These are phyloP conservation scores for Diphasiastrum complanatum DNA, from an alignment of 83 land plant genomes.

Conservation along the genomic window DNA sequence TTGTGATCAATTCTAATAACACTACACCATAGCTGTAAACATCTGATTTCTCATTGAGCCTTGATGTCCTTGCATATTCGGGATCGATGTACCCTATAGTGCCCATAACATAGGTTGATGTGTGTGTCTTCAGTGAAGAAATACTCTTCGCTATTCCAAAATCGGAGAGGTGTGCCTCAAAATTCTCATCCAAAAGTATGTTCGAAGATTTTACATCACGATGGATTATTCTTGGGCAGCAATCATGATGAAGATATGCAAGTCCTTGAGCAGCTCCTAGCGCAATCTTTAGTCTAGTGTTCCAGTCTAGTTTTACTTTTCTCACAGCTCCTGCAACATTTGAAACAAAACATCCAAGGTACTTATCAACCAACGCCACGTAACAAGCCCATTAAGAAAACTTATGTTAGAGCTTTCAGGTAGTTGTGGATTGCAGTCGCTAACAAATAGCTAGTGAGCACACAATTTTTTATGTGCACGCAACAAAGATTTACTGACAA, in stretches of 20 bases:
- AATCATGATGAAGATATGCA: constrained; percentile 92
- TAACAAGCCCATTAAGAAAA: too few species aligned
- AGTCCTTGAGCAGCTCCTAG: constrained; percentile 89
- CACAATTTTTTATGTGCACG: too few species aligned
- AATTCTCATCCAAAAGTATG: constrained; percentile 82
- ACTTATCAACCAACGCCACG: too few species aligned
- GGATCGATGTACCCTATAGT: constrained; percentile 98
- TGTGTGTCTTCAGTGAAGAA: constrained; percentile 61
- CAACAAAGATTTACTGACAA: too few species aligned
- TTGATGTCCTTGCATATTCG: constrained; percentile 92
- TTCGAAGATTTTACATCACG: constrained; percentile 93
- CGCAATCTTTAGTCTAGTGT: constrained; percentile 75
- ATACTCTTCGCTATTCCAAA: constrained; percentile 95
- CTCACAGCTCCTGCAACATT: constrained; percentile 50
- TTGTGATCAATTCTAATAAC: constrained; percentile 86
- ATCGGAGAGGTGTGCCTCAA: constrained; percentile 88
- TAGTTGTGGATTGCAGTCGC: too few species aligned
- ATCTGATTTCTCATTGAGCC: constrained; percentile 94
- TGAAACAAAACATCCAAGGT: background rate
- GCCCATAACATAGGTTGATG: constrained; percentile 87
- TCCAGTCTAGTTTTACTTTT: constrained; percentile 91
- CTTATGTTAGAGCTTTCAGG: too few species aligned
- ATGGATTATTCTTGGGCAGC: constrained; percentile 88
- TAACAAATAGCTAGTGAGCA: too few species aligned
- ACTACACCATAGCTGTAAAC: constrained; percentile 96